Conservation (phyloP, 2,329 filamentous ascomycete genomes). For the Paramyrothecium roridum region DNA sequence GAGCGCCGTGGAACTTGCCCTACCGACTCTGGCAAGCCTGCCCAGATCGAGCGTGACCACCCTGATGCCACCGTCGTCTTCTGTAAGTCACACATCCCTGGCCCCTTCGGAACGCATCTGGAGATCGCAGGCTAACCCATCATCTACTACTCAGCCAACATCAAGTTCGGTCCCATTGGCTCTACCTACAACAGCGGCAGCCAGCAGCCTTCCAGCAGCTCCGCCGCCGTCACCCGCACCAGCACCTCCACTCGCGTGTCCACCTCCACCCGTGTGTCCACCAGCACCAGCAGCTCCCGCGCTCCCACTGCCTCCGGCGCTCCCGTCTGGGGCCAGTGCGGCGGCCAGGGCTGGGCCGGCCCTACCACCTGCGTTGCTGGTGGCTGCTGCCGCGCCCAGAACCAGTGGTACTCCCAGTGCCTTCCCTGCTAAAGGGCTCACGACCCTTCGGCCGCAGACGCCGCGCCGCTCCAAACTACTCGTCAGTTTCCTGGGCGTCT, state of each 20-base stretch:
- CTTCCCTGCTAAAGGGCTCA: conserved; percentile 9
- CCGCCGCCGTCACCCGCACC: not conserved
- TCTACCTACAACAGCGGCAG: conserved; percentile 35
- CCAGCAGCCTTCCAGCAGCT: not conserved
- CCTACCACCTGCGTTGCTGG: conserved; percentile 26
- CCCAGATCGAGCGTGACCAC: conserved; percentile 38
- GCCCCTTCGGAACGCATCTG: not conserved
- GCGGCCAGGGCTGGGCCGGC: conserved; percentile 26
- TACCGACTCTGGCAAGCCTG: conserved; percentile 46
- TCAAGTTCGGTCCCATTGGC: conserved; percentile 49
- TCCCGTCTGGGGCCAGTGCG: conserved; percentile 28
- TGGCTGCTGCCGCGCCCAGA: conserved; percentile 27
- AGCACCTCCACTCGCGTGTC: not conserved
- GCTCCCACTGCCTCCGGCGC: conserved; percentile 7
- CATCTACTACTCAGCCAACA: conserved; percentile 33
- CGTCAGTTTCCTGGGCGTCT: too few species aligned
- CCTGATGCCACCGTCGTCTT: conserved; percentile 47
- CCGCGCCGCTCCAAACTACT: not conserved
- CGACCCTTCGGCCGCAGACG: not conserved
- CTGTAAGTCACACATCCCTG: conserved; percentile 19
- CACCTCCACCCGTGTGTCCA: not conserved
- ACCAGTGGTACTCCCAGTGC: conserved; percentile 35
- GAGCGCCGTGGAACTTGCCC: conserved; percentile 49
- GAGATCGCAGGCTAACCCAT: not conserved
- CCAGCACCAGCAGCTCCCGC: not conserved